Evolutionary conservation across 2,329 filamentous ascomycete species (phyloP).

Genomic region (Fusarium pseudograminearum): DNA sequence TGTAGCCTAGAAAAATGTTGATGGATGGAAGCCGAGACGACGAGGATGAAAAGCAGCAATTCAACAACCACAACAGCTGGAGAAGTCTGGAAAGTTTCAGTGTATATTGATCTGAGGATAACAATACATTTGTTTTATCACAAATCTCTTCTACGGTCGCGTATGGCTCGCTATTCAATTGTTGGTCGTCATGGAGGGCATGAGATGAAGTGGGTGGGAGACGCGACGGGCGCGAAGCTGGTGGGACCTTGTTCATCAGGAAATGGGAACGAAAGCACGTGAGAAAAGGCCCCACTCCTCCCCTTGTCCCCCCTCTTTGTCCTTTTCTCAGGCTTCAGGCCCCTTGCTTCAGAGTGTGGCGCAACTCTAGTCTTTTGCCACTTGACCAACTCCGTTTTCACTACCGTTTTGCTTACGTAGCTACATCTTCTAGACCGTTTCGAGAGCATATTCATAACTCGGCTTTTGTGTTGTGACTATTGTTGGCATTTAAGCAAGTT

Average conservation of each 20-base stretch:
- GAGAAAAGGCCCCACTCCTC: slow-evolving; percentile 46
- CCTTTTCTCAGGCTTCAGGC: not conserved
- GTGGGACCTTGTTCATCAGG: slow-evolving; percentile 52
- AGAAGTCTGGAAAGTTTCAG: slow-evolving; percentile 44
- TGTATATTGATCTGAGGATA: not conserved
- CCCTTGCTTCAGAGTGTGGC: slow-evolving; percentile 40
- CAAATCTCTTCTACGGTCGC: slow-evolving; percentile 48
- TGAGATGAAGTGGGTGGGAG: slow-evolving; percentile 56
- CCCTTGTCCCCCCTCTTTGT: slow-evolving; percentile 24
- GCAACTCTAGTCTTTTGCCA: slow-evolving; percentile 9
- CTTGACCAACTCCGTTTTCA: slow-evolving; percentile 30
- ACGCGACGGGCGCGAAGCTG: slow-evolving; percentile 59
- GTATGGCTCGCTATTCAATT: slow-evolving; percentile 17
- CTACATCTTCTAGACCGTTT: not conserved
- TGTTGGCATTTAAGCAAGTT: not conserved
- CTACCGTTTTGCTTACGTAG: slow-evolving; percentile 28
- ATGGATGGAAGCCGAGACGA: slow-evolving; percentile 23
- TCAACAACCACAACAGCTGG: slow-evolving; percentile 36
- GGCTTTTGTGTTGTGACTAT: not conserved
- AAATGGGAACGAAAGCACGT: slow-evolving; percentile 60
- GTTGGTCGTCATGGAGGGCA: slow-evolving; percentile 51
- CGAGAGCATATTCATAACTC: not conserved
- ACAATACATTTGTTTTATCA: slow-evolving; percentile 16
- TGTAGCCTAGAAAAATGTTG: slow-evolving; percentile 39
- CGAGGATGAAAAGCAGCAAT: slow-evolving; percentile 27